Conservation (phyloP, 257 asterid genomes). For the Orobanche coerulescens region DNA sequence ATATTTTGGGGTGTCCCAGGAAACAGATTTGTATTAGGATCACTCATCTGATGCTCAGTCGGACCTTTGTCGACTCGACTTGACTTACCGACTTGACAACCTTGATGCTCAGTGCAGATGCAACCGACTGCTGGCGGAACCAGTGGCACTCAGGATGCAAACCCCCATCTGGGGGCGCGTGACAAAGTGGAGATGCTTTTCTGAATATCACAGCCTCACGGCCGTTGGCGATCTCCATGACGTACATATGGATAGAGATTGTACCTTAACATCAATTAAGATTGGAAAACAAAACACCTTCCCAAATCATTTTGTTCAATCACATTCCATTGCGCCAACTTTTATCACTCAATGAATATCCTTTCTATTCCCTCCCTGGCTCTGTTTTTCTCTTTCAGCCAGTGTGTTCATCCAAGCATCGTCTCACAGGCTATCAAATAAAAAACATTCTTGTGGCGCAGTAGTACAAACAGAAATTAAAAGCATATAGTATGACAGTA, state of each 20-base stretch:
- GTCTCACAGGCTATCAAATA: slow-evolving; percentile 7
- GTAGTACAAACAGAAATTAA: slow-evolving; percentile 8
- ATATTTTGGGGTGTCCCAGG: slow-evolving; percentile 49
- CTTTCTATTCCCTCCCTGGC: background rate
- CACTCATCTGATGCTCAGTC: slow-evolving; percentile 25
- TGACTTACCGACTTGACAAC: too few species aligned
- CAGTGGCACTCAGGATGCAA: too few species aligned
- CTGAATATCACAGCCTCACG: too few species aligned
- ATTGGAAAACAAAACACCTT: background rate
- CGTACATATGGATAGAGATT: too few species aligned
- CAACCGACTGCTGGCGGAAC: too few species aligned
- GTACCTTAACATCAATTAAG: slow-evolving; percentile 1
- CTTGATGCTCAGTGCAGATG: too few species aligned
- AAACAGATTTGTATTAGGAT: slow-evolving; percentile 30
- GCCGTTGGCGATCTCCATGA: too few species aligned
- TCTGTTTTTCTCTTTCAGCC: background rate
- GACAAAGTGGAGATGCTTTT: too few species aligned
- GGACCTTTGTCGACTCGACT: too few species aligned
- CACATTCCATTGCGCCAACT: background rate
- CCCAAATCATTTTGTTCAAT: background rate
- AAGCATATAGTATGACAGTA: slow-evolving; percentile 12
- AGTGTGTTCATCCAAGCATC: slow-evolving; percentile 15
- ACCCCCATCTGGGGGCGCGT: too few species aligned
- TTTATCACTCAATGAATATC: slow-evolving; percentile 2
- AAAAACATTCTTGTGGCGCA: background rate